Evolutionary conservation across 805 yeast genomes (phyloP), one percentile per base, ranked within the genome.

Genomic region (Jamesozyma rosinii): DNA sequence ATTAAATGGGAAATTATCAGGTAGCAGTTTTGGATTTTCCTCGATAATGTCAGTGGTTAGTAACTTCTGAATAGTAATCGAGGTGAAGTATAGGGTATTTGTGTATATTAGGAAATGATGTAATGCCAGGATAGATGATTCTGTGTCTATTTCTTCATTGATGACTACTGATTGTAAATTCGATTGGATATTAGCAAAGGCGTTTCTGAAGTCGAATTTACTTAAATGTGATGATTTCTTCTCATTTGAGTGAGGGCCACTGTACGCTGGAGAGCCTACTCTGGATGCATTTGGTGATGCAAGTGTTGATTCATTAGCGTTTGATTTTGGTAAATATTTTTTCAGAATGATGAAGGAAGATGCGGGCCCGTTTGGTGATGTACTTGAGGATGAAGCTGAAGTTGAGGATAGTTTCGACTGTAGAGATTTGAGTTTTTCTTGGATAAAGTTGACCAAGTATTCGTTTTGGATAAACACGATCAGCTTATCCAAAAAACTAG

Each of bases 41-140:
- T 51, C 52, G 14, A 66, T 37, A 13, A 66, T 48, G 43, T 65
- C 66, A 14, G 49, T 47, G 3, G 52, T 64, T 9, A 79, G 50
- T 32, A 85, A 62, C 44, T 74, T 76, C 11, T 64, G 59, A 29
- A 83, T 68, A 54, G 85, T 83, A 6, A 67, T 70, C 19, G 74
- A 71, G 20, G 83, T 79, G 35, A 80, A 64, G 10, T 81, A 77
- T 4, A 88, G 67, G 1, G 94, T 80, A 61, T 90, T 89, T 46
- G 88, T 66, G 45, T 81, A 75, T 1, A 84, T 66, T 34, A 87
- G 64, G 55, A 77, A 88, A 14, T 74, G 75, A 27, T 76, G 71
- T 14, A 84, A 59, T 44, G 75, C 71, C 3, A 62, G 40, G 5
- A 61, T 53, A 6, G 58, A 39, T 31, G 52, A 51, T 34, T 56